Evolutionary conservation across 106 monocot genomes (phyloP).

Genomic region (Phalaenopsis equestris): DNA sequence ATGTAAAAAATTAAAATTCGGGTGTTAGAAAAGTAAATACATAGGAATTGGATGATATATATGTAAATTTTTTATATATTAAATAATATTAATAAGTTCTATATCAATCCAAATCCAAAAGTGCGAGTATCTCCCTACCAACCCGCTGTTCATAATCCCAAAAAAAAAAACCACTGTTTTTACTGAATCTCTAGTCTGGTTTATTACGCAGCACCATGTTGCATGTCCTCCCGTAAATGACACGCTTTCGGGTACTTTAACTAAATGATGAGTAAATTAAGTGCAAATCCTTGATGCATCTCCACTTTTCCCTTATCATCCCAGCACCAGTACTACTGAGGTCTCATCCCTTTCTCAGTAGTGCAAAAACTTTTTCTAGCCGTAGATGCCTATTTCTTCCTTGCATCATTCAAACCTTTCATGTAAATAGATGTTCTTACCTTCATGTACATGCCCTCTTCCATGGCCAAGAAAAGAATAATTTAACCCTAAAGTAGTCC

Average conservation of each 20-base stretch:
- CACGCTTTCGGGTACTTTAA: neutral
- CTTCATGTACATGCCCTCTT: neutral
- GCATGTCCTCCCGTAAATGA: neutral
- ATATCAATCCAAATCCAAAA: too few species aligned
- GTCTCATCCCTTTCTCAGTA: neutral
- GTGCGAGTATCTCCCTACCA: too few species aligned
- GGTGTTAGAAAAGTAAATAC: too few species aligned
- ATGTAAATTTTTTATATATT: too few species aligned
- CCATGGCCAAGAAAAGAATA: neutral
- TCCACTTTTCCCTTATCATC: neutral
- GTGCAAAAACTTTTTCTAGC: neutral
- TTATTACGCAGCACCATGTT: too few species aligned
- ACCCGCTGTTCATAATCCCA: too few species aligned
- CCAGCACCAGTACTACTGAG: neutral
- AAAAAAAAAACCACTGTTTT: too few species aligned
- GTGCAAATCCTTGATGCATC: constrained; percentile 3
- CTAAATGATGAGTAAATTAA: neutral
- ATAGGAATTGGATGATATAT: too few species aligned
- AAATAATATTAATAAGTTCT: too few species aligned
- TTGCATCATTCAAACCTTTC: neutral
- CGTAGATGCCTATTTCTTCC: neutral
- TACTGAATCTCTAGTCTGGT: too few species aligned
- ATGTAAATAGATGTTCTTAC: neutral
- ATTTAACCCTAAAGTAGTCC: neutral
- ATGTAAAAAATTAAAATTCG: too few species aligned